Conservation (phyloP, 345 rosid species). For the Aquilaria sinensis region DNA sequence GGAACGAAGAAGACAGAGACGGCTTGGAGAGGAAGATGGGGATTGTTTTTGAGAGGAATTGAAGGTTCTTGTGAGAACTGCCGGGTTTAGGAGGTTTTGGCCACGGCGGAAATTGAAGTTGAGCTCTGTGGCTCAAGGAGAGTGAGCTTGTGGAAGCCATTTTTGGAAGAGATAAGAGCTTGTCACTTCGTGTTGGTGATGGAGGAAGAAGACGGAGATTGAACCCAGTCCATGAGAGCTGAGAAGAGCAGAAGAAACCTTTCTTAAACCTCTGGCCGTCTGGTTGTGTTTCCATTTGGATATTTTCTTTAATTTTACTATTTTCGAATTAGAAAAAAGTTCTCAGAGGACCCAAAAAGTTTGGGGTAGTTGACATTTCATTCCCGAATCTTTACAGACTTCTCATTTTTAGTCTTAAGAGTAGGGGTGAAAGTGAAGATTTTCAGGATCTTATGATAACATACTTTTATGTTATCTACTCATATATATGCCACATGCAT, state of each 20-base stretch:
- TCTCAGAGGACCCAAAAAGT: too few species aligned
- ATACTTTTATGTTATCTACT: too few species aligned
- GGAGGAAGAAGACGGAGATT: slow-evolving; percentile 1
- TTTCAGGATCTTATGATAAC: too few species aligned
- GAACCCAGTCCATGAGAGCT: neutral
- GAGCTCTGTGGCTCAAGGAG: slow-evolving; percentile 34
- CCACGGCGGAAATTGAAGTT: slow-evolving; percentile 31
- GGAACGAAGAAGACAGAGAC: slow-evolving; percentile 34
- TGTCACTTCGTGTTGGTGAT: neutral
- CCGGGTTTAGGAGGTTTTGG: slow-evolving; percentile 25
- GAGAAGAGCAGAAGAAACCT: slow-evolving; percentile 8
- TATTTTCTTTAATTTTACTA: too few species aligned
- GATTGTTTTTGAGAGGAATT: slow-evolving; percentile 20
- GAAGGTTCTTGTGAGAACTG: slow-evolving; percentile 38
- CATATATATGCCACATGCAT: too few species aligned
- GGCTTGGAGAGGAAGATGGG: slow-evolving; percentile 16
- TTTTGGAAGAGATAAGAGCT: slow-evolving; percentile 1
- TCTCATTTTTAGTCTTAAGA: too few species aligned
- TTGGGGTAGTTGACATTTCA: too few species aligned
- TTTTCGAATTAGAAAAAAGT: too few species aligned
- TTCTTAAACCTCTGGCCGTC: slow-evolving; percentile 11
- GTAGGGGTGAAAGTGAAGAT: too few species aligned
- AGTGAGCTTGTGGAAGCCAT: slow-evolving; percentile 45
- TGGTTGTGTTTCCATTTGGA: too few species aligned
- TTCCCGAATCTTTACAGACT: too few species aligned